phyloP scores from a whole-genome alignment of 768 basidiomycete species.

The Psilocybe cubensis region DNA sequence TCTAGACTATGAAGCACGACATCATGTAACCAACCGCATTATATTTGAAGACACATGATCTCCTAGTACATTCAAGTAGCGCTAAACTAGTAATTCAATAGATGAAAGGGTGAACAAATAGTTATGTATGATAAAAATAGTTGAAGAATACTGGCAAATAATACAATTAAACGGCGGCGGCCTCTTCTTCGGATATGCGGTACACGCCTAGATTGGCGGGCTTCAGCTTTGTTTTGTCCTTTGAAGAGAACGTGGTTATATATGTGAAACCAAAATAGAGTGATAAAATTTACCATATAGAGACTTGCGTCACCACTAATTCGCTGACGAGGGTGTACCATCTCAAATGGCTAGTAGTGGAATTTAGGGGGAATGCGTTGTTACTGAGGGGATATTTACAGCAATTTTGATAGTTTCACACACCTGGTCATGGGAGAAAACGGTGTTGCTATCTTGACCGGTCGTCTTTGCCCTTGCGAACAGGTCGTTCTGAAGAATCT shows the following conservation, averaged over 20 bases:
- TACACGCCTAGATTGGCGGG: slow-evolving; percentile 8
- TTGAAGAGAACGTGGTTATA: background rate
- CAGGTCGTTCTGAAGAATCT: slow-evolving; percentile 6
- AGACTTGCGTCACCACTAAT: background rate
- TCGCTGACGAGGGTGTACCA: background rate
- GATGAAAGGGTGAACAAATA: background rate
- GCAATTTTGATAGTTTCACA: background rate
- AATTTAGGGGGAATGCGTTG: background rate
- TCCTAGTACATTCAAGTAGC: background rate
- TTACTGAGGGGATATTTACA: background rate
- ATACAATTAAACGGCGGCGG: background rate
- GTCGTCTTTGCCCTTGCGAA: slow-evolving; percentile 6
- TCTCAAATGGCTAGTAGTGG: background rate
- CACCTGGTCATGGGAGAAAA: slow-evolving; percentile 8
- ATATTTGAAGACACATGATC: background rate
- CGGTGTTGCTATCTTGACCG: slow-evolving; percentile 5
- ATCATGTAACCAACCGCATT: background rate
- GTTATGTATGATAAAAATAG: slow-evolving; percentile 1
- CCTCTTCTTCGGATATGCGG: slow-evolving; percentile 13
- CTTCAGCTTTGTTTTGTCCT: slow-evolving; percentile 6
- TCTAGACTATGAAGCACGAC: background rate
- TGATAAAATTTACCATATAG: background rate
- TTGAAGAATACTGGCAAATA: background rate
- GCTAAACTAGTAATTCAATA: background rate
- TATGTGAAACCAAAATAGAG: background rate